Percentiles rank a stretch among this genome's conserved stretches.
These are phyloP conservation scores for Umbelopsis sp. DNA, from an alignment of 192 early-diverging fungal genomes.

Conservation along the genomic window DNA sequence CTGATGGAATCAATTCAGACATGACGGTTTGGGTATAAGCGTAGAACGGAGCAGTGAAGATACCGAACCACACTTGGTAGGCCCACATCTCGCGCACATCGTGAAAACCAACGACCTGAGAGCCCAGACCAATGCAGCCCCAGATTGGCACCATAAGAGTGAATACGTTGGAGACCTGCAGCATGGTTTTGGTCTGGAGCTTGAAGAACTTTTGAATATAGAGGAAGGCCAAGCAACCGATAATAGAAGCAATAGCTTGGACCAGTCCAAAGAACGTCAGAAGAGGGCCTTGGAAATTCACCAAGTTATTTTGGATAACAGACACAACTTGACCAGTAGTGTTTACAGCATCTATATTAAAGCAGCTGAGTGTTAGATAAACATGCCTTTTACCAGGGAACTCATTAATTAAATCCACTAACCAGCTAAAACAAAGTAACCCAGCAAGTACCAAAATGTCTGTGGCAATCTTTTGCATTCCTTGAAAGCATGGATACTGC, in stretches of 20 bases:
- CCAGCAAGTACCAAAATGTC: slow-evolving; percentile 41
- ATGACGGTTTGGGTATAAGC: slow-evolving; percentile 47
- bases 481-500: slow-evolving; percentile 26
- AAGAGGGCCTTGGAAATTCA: slow-evolving; percentile 28
- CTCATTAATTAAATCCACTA: not conserved
- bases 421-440: slow-evolving; percentile 41
- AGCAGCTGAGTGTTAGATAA: not conserved
- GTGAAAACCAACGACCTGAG: slow-evolving; percentile 27
- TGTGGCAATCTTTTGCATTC: slow-evolving; percentile 40
- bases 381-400: not conserved
- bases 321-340: slow-evolving; percentile 32
- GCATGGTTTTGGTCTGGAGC: slow-evolving; percentile 41
- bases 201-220: slow-evolving; percentile 39
- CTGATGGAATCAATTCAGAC: slow-evolving; percentile 41
- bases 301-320: slow-evolving; percentile 35
- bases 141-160: slow-evolving; percentile 40
- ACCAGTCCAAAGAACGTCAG: slow-evolving; percentile 35
- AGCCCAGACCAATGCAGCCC: slow-evolving; percentile 41
- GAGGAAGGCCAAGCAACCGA: slow-evolving; percentile 44
- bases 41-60: slow-evolving; percentile 40
- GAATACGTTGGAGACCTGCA: slow-evolving; percentile 39
- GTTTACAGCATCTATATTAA: slow-evolving; percentile 37
- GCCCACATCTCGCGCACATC: slow-evolving; percentile 33
- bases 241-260: slow-evolving; percentile 39
- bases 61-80: slow-evolving; percentile 33